Conservation (phyloP, 2,329 filamentous ascomycete genomes). For the Clonostachys chloroleuca region DNA sequence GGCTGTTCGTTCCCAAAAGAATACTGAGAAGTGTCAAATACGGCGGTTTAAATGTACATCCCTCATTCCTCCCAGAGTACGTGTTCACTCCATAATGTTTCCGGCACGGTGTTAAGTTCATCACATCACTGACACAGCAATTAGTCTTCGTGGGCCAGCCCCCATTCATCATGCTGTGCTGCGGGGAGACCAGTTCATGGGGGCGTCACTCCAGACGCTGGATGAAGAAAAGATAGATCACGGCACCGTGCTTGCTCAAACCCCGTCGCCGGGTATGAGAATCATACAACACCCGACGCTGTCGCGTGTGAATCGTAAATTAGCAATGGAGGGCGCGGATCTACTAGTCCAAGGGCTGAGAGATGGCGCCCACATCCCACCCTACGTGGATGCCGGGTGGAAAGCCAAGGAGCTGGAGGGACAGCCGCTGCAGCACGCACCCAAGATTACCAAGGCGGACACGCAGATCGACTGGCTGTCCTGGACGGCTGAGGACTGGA, state of each 20-base stretch:
- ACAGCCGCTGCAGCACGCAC: conserved; percentile 46
- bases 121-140: no score
- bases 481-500: conserved; percentile 50
- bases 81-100: conserved; percentile 8
- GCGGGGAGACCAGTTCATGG: conserved; percentile 53
- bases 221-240: conserved; percentile 73
- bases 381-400: conserved; percentile 34
- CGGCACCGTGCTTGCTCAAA: conserved; percentile 71
- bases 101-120: no score
- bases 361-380: conserved; percentile 60
- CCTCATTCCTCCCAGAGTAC: conserved; percentile 82
- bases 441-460: conserved; percentile 67
- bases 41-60: conserved; percentile 90
- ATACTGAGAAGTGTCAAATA: conserved; percentile 69
- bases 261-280: conserved; percentile 51
- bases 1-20: conserved; percentile 76
- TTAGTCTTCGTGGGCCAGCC: conserved; percentile 75
- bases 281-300: conserved; percentile 39
- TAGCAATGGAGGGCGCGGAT: conserved; percentile 62
- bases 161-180: conserved; percentile 85
- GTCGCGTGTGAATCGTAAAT: conserved; percentile 29
- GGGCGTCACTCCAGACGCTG: conserved; percentile 84
- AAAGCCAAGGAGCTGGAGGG: conserved; percentile 10
- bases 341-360: conserved; percentile 67
- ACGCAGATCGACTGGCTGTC: conserved; percentile 54